These are phyloP conservation scores for Neonectria faginata DNA, from an alignment of 2,329 filamentous ascomycete species.

Conservation along the genomic window DNA sequence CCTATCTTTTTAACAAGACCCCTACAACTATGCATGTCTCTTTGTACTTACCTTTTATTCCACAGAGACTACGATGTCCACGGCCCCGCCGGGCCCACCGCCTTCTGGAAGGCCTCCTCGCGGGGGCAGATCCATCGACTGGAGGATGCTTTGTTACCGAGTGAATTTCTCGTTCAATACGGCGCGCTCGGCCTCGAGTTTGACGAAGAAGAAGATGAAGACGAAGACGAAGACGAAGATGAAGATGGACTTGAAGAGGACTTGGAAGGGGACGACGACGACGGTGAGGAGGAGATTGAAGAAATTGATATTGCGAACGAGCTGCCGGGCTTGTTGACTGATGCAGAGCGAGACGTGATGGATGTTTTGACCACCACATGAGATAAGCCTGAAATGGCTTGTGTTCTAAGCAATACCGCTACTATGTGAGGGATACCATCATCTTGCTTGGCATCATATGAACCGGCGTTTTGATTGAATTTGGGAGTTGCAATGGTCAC, in stretches of 20 bases:
- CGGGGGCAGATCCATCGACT: slow-evolving; percentile 44
- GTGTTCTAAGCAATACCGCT: background rate
- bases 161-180: slow-evolving; percentile 48
- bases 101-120: slow-evolving; percentile 81
- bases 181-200: slow-evolving; percentile 39
- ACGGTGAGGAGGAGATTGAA: slow-evolving; percentile 31
- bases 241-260: slow-evolving; percentile 15
- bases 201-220: slow-evolving; percentile 44
- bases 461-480: background rate
- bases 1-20: background rate
- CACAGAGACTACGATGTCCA: slow-evolving; percentile 72
- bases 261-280: slow-evolving; percentile 30
- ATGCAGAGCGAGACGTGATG: slow-evolving; percentile 36
- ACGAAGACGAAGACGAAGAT: slow-evolving; percentile 32
- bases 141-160: slow-evolving; percentile 49
- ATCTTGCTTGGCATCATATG: background rate
- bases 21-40: too few relatives aligned
- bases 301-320: slow-evolving; percentile 31
- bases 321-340: slow-evolving; percentile 34
- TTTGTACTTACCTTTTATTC: background rate
- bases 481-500: background rate
- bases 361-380: slow-evolving; percentile 23
- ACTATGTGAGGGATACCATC: background rate
- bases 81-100: slow-evolving; percentile 79
- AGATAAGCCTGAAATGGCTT: background rate